Percentiles rank a stretch among this genome's conserved stretches.
These are phyloP conservation scores for Talaromyces sp. DNA, from an alignment of 2,329 filamentous ascomycete species.

Conservation along the genomic window DNA sequence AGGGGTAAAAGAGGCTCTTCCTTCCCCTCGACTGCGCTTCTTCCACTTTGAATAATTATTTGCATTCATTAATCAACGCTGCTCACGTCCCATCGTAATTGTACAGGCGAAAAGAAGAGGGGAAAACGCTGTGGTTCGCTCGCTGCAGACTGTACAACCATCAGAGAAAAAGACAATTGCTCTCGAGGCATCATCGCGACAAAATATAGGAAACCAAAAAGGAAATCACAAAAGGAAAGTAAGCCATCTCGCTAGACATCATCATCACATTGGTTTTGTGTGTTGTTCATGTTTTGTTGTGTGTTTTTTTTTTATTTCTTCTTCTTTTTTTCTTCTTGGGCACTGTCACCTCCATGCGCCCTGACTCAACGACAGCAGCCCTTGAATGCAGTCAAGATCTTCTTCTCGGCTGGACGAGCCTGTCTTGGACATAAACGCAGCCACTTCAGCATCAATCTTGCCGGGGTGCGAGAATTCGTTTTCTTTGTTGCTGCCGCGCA, in stretches of 20 bases:
- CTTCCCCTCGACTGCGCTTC: neutral
- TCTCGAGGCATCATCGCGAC: neutral
- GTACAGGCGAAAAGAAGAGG: neutral
- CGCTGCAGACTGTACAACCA: neutral
- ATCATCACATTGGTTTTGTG: neutral
- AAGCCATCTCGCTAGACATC: neutral
- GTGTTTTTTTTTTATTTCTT: neutral
- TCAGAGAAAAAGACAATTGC: neutral
- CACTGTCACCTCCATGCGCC: slow-evolving; percentile 72
- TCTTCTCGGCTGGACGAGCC: slow-evolving; percentile 62
- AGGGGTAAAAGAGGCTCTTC: neutral
- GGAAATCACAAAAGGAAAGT: slow-evolving; percentile 5
- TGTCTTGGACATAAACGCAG: slow-evolving; percentile 65
- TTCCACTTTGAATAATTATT: neutral
- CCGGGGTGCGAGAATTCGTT: slow-evolving; percentile 33
- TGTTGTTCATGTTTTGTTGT: neutral
- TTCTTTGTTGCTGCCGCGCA: slow-evolving; percentile 21
- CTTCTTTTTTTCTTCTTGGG: neutral
- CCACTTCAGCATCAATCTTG: slow-evolving; percentile 59
- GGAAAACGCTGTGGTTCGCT: neutral
- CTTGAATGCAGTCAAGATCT: slow-evolving; percentile 84
- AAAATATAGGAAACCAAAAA: slow-evolving; percentile 9
- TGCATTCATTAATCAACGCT: neutral
- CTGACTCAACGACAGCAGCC: slow-evolving; percentile 82
- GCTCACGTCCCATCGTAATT: neutral